These are phyloP conservation scores for Euphorbia tirucalli DNA, from an alignment of 345 rosid species.

Conservation along the genomic window DNA sequence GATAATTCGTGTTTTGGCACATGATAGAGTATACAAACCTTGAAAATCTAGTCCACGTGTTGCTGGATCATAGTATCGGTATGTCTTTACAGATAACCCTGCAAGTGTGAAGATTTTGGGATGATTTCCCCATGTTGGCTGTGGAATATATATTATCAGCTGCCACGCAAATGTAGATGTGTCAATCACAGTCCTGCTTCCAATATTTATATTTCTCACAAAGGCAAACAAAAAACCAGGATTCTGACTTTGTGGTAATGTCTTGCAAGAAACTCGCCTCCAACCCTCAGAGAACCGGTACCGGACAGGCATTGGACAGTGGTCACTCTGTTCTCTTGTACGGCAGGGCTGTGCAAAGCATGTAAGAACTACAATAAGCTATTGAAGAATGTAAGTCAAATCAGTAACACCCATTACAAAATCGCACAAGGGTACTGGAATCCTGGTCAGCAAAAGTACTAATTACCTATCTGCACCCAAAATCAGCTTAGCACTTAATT, in stretches of 20 bases:
- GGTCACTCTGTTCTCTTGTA: slow-evolving; percentile 69
- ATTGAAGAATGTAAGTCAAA: neutral
- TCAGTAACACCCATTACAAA: neutral
- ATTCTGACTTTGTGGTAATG: slow-evolving; percentile 65
- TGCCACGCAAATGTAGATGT: slow-evolving; percentile 34
- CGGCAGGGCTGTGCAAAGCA: slow-evolving; percentile 56
- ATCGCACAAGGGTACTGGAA: neutral
- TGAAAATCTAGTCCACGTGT: slow-evolving; percentile 79
- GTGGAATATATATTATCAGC: slow-evolving; percentile 67
- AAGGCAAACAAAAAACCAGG: neutral
- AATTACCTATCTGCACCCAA: slow-evolving; percentile 26
- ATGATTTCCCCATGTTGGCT: slow-evolving; percentile 92
- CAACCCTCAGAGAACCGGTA: slow-evolving; percentile 96
- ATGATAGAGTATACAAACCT: slow-evolving; percentile 37
- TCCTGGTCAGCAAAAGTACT: neutral
- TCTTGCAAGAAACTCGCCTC: slow-evolving; percentile 81
- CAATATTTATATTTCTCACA: neutral
- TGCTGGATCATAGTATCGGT: slow-evolving; percentile 76
- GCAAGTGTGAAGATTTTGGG: slow-evolving; percentile 62
- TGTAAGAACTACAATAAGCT: too few species aligned
- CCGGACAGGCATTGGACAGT: slow-evolving; percentile 95
- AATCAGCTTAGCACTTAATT: slow-evolving; percentile 28
- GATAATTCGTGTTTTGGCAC: neutral
- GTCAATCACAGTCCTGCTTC: neutral
- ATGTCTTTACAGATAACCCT: slow-evolving; percentile 66